phyloP scores from a whole-genome alignment of 306 rosid genomes.

The Rubus parviflorus region DNA sequence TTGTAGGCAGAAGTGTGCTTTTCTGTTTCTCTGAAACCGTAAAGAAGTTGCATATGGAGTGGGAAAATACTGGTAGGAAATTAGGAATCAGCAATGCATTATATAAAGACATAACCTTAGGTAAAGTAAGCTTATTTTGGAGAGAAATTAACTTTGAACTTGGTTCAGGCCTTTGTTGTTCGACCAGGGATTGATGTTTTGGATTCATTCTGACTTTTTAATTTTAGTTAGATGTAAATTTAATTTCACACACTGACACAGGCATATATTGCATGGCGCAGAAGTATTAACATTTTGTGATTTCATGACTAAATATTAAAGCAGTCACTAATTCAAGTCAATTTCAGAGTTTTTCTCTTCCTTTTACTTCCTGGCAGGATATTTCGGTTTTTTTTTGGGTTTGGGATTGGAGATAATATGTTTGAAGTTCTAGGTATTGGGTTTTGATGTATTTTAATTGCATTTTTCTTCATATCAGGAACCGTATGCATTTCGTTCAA shows the following conservation, averaged over 20 bases:
- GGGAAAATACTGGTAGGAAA: background rate
- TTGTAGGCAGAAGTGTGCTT: background rate
- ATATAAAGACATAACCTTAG: background rate
- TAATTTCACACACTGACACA: background rate
- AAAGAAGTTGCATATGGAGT: constrained; percentile 9
- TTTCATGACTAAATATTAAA: background rate
- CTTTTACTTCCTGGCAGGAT: background rate
- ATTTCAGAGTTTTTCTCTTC: background rate
- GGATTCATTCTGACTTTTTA: background rate
- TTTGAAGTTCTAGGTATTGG: background rate
- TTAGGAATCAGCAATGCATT: background rate
- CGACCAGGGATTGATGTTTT: background rate
- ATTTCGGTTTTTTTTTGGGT: background rate
- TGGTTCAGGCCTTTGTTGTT: background rate
- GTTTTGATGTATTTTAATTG: background rate
- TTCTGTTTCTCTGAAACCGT: constrained; percentile 8
- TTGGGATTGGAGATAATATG: constrained; percentile 1
- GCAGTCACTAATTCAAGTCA: constrained; percentile 1
- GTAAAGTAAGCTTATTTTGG: background rate
- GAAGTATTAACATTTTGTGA: background rate
- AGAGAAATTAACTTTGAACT: constrained; percentile 1
- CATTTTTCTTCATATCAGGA: background rate
- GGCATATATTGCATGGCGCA: background rate
- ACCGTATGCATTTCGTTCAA: background rate
- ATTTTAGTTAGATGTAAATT: background rate